Evolutionary conservation across 371 early-diverging fungal species (phyloP).

Genomic region (Saksenaea vasiformis): DNA sequence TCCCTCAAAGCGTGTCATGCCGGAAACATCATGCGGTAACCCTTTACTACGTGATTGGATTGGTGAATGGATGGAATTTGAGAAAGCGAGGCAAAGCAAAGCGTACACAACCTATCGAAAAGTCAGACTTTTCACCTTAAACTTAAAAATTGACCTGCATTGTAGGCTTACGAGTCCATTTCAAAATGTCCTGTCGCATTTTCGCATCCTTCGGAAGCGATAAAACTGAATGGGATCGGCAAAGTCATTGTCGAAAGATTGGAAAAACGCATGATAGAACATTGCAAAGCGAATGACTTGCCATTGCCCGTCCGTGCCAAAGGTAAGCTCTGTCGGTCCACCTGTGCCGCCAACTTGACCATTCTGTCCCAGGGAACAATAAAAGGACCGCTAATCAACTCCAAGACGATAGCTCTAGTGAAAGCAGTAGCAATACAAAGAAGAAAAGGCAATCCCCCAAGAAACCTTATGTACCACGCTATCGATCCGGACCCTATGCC

Average conservation of each 20-base stretch:
- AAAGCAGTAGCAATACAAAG: conserved; percentile 10
- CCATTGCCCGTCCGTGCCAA: conserved; percentile 47
- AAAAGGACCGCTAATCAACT: conserved; percentile 1
- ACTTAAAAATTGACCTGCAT: background rate
- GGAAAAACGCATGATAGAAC: conserved; percentile 51
- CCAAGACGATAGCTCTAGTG: conserved; percentile 11
- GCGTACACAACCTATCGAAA: conserved; percentile 58
- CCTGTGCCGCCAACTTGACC: background rate
- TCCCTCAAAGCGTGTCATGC: background rate
- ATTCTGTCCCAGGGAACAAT: background rate
- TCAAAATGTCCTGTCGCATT: conserved; percentile 56
- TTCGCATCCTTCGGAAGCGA: conserved; percentile 56
- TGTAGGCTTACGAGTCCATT: conserved; percentile 68
- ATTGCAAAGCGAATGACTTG: conserved; percentile 56
- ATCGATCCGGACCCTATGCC: conserved; percentile 84
- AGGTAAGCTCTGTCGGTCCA: conserved; percentile 17
- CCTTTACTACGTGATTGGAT: conserved; percentile 66
- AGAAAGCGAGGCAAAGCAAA: conserved; percentile 35
- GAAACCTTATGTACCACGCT: conserved; percentile 75
- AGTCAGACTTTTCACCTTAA: conserved; percentile 27
- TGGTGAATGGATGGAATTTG: conserved; percentile 60
- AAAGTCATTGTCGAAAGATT: conserved; percentile 59
- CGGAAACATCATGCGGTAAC: conserved; percentile 49
- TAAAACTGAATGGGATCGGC: conserved; percentile 65
- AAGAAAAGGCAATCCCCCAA: conserved; percentile 19